Base-by-base conservation (phyloP, 75 land plant genomes). In the Sequoiadendron giganteum region DNA sequence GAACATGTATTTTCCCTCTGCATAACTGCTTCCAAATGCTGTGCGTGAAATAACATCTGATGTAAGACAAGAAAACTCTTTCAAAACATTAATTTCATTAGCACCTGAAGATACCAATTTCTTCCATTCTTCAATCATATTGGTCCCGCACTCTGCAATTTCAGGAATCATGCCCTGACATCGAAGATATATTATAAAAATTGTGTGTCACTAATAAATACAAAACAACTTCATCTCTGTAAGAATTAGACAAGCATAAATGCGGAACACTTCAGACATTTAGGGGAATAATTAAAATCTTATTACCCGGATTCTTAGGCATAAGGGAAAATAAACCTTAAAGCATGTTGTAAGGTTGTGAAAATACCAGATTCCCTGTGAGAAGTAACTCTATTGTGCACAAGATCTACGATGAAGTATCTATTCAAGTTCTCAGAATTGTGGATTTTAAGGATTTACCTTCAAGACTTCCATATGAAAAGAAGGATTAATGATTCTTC, bases 41-140 rank as follows among this genome's bases (percentile, higher is more conserved):
- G 92, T 91, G 80, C 91, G 87, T 10, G 92, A 86, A 34, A 93
- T 90, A 36, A 90, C 86, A 87, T 93, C 94, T 3, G 85, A 89
- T 10, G 94, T 76, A 0, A 93, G 34, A 39, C 78, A 58, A 16
- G 84, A 52, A 30, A 91, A 52, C 30, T 91, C 87, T 16, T 86
- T 85, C 68, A 32, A 39, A 2, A 91, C 89, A 55, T 91, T 88
- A 10, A 93, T 0, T 82, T 93, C 93, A 43, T 76, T 48, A 5
- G 89, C 36, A 25, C 87, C 90, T 1, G 34, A 11, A 2, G 77
- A 42, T 34, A 88, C 43, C 32, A 72, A 13, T 14, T 83, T 61
- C 36, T 82, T 77, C 94, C 94, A 93, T 88, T 78, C 87, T 40
- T 85, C 49, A 1, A 93, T 43, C 92, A 93, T 55, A 10, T 87